Base-by-base conservation (phyloP, 352 stramenopile species). In the Halophytophthora batemanensis region DNA sequence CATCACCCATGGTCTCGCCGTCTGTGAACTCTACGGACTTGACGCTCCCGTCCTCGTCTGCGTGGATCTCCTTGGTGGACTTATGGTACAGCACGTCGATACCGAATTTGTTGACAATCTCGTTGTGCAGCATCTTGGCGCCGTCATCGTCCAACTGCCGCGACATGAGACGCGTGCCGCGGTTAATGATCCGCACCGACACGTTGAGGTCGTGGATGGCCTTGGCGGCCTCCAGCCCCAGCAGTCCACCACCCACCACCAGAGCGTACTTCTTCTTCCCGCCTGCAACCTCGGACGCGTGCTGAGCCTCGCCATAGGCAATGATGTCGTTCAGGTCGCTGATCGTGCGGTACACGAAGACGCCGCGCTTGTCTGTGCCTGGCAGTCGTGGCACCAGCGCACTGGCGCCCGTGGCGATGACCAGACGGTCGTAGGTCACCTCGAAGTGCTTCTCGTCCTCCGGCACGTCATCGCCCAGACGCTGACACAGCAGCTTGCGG, bases 261-360 rank as follows among this genome's bases (percentile, higher is more conserved):
- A 82, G 53, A 15, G 71, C 69, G 37, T 63, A 66, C 56, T 77
- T 70, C 56, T 71, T 73, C 4, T 29, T 39, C 17, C 38, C 39
- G 2, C 54, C 64, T 37, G 64, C 55, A 23, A 54, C 39, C 34
- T 77, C 68, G 3, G 53, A 19, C 12, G 59, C 45, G 7, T 54
- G 53, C 37, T 79, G 76, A 17, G 84, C 71, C 45, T 96, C 78
- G 13, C 80, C 80, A 50, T 93, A 94, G 7, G 71, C 71, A 37
- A 96, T 80, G 71, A 96, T 96, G 19, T 49, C 64, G 57, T 96
- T 84, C 35, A 97, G 77, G 53, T 98, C 91, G 59, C 93, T 75
- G 62, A 98, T 96, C 0, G 89, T 97, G 49, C 91, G 82, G 70
- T 98, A 98, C 23, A 96, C 91, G 72, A 97, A 98, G 6, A 98